Conservation (phyloP, 2,329 filamentous ascomycete genomes). For the Nigrospora osmanthi region DNA sequence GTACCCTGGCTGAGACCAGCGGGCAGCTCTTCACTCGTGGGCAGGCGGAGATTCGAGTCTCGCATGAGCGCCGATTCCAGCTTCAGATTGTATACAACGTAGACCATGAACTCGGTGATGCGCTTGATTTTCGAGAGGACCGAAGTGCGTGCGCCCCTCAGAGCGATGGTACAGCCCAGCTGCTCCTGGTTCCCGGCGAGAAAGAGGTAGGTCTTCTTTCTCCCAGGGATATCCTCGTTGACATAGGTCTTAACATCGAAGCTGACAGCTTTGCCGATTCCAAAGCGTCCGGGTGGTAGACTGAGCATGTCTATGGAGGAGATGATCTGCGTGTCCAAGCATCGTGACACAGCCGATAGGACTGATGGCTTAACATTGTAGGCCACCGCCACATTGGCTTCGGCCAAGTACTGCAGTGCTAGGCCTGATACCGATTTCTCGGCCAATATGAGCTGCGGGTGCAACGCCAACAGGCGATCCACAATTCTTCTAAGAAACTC, state of each 20-base stretch:
- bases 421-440: conserved; percentile 89
- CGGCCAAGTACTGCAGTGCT: conserved; percentile 78
- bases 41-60: conserved; percentile 84
- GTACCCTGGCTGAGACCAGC: conserved; percentile 25
- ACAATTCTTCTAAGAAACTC: conserved; percentile 91
- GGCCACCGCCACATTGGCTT: conserved; percentile 84
- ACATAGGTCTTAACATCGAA: conserved; percentile 97
- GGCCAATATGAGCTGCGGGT: conserved; percentile 81
- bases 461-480: conserved; percentile 78
- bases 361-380: conserved; percentile 97
- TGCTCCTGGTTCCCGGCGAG: conserved; percentile 84
- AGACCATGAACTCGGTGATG: conserved; percentile 98
- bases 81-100: conserved; percentile 96
- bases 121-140: conserved; percentile 75
- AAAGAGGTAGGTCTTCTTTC: conserved; percentile 93
- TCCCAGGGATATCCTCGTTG: conserved; percentile 62
- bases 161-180: conserved; percentile 87
- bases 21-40: conserved; percentile 45
- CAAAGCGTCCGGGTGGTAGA: conserved; percentile 55
- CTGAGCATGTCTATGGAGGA: conserved; percentile 92
- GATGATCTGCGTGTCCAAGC: conserved; percentile 85
- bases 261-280: conserved; percentile 71
- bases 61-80: conserved; percentile 90
- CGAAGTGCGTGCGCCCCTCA: conserved; percentile 70
- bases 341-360: conserved; percentile 87